Evolutionary conservation across 2,329 filamentous ascomycete genomes (phyloP).

Genomic region (Paramyrothecium sp.): DNA sequence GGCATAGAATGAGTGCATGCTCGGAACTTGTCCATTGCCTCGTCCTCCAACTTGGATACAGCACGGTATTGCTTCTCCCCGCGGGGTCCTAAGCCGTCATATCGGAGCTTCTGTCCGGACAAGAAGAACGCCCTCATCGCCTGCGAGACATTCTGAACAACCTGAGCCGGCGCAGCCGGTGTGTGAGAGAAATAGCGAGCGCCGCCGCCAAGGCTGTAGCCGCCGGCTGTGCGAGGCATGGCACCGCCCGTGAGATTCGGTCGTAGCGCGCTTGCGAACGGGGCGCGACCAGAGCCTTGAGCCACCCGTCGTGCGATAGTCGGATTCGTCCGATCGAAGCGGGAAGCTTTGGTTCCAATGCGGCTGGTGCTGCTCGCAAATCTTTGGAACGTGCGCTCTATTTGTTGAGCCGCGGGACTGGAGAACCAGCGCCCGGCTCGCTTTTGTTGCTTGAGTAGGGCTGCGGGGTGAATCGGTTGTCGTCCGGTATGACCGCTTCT

Average conservation of each 20-base stretch:
- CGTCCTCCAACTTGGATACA: conserved; percentile 72
- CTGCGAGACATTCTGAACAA: conserved; percentile 92
- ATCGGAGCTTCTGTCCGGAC: conserved; percentile 85
- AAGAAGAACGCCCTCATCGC: conserved; percentile 89
- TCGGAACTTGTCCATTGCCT: conserved; percentile 67
- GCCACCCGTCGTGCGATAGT: conserved; percentile 50
- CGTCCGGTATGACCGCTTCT: conserved; percentile 36
- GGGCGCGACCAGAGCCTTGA: conserved; percentile 70
- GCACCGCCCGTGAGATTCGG: conserved; percentile 90
- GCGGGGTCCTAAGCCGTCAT: conserved; percentile 71
- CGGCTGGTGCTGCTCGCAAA: conserved; percentile 44
- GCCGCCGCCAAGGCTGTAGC: conserved; percentile 75
- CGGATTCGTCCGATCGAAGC: conserved; percentile 47
- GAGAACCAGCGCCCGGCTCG: conserved; percentile 47
- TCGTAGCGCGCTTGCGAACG: conserved; percentile 84
- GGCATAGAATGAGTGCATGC: conserved; percentile 54
- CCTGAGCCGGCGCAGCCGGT: conserved; percentile 81
- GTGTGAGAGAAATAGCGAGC: conserved; percentile 89
- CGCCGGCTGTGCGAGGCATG: conserved; percentile 79
- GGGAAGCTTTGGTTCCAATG: conserved; percentile 25
- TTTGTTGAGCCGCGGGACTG: conserved; percentile 36
- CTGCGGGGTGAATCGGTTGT: conserved; percentile 54
- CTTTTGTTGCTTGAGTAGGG: conserved; percentile 48
- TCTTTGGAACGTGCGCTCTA: conserved; percentile 46
- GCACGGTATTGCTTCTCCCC: conserved; percentile 79